Evolutionary conservation across 768 basidiomycete genomes (phyloP).

Genomic region (Multifurca ochricompacta): DNA sequence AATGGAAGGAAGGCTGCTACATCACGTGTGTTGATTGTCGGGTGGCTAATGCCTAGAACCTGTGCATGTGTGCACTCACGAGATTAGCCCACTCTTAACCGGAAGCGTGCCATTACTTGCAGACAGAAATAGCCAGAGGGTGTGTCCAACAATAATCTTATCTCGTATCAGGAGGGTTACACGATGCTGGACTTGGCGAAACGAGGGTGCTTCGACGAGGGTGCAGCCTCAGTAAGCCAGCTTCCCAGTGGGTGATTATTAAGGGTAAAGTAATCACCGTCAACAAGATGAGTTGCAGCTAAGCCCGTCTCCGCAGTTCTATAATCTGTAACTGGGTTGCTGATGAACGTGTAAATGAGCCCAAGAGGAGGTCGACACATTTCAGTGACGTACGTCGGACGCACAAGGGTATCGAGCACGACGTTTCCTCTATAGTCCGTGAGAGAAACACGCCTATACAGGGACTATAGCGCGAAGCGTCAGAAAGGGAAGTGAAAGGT

Average conservation of each 20-base stretch:
- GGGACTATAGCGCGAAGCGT: not conserved
- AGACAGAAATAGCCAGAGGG: conserved; percentile 46
- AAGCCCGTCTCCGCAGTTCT: conserved; percentile 41
- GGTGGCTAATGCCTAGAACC: conserved; percentile 46
- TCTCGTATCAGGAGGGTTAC: conserved; percentile 37
- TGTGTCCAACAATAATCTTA: conserved; percentile 50
- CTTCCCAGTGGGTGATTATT: not conserved
- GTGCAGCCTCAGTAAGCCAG: not conserved
- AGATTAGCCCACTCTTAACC: not conserved
- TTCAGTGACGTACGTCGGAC: conserved; percentile 36
- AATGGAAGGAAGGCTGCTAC: conserved; percentile 46
- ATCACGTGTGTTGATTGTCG: conserved; percentile 46
- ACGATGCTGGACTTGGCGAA: conserved; percentile 39
- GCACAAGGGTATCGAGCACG: conserved; percentile 44
- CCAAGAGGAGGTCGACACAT: not conserved
- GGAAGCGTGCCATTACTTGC: conserved; percentile 27
- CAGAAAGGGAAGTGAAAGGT: not conserved
- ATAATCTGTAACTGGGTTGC: conserved; percentile 42
- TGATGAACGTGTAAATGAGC: conserved; percentile 21
- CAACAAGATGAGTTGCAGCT: conserved; percentile 31
- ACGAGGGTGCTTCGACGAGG: conserved; percentile 36
- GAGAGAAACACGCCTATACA: conserved; percentile 41
- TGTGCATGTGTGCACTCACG: conserved; percentile 19
- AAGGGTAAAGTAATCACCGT: conserved; percentile 29
- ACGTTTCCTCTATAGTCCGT: conserved; percentile 40